Conservation (phyloP, 352 stramenopile genomes). For the Halophytophthora batemanensis region DNA sequence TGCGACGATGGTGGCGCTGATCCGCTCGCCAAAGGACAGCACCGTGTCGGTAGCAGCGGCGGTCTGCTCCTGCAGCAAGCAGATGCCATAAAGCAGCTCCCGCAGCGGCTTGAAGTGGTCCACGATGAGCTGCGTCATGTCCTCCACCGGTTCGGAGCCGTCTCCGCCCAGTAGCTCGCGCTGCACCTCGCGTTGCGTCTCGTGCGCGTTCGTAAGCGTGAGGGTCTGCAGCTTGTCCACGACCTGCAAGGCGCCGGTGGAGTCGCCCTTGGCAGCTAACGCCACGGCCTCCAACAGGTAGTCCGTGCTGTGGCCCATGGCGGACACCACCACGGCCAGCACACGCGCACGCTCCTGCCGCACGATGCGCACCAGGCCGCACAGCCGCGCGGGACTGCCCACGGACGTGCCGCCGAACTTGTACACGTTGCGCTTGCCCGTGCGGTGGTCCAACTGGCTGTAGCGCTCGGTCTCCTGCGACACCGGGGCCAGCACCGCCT, state of each 20-base stretch:
- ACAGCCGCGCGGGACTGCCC: conserved; percentile 57
- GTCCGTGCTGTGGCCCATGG: conserved; percentile 81
- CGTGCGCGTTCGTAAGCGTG: conserved; percentile 65
- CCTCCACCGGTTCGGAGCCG: conserved; percentile 29
- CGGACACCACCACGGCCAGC: conserved; percentile 70
- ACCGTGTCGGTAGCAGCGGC: conserved; percentile 63
- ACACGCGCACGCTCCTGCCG: conserved; percentile 54
- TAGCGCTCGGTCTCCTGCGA: background rate
- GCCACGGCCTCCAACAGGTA: conserved; percentile 63
- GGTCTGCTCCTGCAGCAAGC: conserved; percentile 73
- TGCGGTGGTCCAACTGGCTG: conserved; percentile 48
- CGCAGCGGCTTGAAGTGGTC: conserved; percentile 73
- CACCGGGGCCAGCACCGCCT: background rate
- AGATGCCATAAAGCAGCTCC: conserved; percentile 76
- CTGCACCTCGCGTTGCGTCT: conserved; percentile 46
- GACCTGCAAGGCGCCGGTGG: conserved; percentile 33
- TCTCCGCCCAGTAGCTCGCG: conserved; percentile 11
- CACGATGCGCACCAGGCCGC: conserved; percentile 63
- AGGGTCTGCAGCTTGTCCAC: conserved; percentile 61
- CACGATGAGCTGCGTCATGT: conserved; percentile 48
- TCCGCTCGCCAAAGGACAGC: conserved; percentile 76
- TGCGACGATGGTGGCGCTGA: conserved; percentile 70
- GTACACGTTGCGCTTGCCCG: conserved; percentile 72
- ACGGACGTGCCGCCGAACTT: conserved; percentile 84
- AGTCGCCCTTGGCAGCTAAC: conserved; percentile 51